Conservation (phyloP, 371 early-diverging fungal genomes). For the Globomyces sp. region DNA sequence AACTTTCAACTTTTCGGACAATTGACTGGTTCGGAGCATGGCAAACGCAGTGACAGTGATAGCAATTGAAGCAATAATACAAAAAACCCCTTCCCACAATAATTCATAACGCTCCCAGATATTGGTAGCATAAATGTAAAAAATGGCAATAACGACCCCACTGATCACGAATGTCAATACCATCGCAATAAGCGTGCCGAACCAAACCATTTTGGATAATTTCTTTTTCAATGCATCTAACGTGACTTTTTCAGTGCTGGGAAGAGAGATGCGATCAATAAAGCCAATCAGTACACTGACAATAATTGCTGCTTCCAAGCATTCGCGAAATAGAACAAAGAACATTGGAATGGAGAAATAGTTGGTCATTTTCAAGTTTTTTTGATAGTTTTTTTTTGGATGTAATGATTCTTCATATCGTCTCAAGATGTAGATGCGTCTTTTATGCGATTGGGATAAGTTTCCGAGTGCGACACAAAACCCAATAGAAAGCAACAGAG, state of each 20-base stretch:
- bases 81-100: slow-evolving; percentile 79
- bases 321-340: slow-evolving; percentile 82
- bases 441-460: no score
- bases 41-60: slow-evolving; percentile 69
- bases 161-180: slow-evolving; percentile 66
- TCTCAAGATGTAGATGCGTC: no score
- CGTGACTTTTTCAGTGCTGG: no score
- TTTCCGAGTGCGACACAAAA: no score
- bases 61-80: slow-evolving; percentile 65
- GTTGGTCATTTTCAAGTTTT: no score
- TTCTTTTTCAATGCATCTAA: slow-evolving; percentile 34
- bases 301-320: slow-evolving; percentile 79
- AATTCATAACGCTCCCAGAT: slow-evolving; percentile 69
- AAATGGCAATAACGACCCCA: slow-evolving; percentile 67
- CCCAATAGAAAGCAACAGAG: no score
- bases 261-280: slow-evolving; percentile 41
- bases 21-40: slow-evolving; percentile 55
- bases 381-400: no score
- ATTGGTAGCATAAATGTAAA: slow-evolving; percentile 55
- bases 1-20: slow-evolving; percentile 6
- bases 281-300: slow-evolving; percentile 77
- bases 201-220: slow-evolving; percentile 5
- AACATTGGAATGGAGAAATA: slow-evolving; percentile 74
- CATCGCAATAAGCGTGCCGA: slow-evolving; percentile 62
- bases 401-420: no score